These are phyloP conservation scores for Acanthamoeba sp. DNA, from an alignment of 208 protist genomes.

Conservation along the genomic window DNA sequence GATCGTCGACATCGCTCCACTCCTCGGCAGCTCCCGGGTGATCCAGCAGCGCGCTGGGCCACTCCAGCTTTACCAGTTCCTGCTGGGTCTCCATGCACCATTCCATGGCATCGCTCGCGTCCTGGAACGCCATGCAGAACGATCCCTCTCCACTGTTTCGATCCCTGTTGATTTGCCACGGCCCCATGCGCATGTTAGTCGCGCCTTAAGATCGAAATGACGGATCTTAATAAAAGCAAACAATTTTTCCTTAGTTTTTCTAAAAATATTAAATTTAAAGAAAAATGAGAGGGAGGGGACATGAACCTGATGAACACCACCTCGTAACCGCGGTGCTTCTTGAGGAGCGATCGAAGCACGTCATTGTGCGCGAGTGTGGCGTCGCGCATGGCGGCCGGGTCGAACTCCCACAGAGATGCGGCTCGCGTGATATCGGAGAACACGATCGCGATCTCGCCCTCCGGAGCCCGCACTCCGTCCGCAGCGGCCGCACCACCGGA, in stretches of 20 bases:
- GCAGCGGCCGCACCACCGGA: background rate
- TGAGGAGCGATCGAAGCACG: slow-evolving; percentile 28
- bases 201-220: too few species aligned
- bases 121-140: slow-evolving; percentile 70
- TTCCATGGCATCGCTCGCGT: background rate
- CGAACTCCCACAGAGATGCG: slow-evolving; percentile 45
- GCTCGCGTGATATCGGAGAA: slow-evolving; percentile 57
- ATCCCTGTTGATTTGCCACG: background rate
- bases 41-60: slow-evolving; percentile 54
- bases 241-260: too few species aligned
- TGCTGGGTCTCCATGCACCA: slow-evolving; percentile 64
- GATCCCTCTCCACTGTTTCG: slow-evolving; percentile 59
- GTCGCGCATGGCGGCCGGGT: slow-evolving; percentile 28
- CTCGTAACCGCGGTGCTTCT: slow-evolving; percentile 60
- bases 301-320: slow-evolving; percentile 50
- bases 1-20: slow-evolving; percentile 54
- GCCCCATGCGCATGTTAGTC: too few species aligned
- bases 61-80: slow-evolving; percentile 32
- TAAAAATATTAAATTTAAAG: too few species aligned
- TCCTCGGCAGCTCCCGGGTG: slow-evolving; percentile 59
- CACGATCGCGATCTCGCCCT: slow-evolving; percentile 44
- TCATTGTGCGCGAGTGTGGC: slow-evolving; percentile 46
- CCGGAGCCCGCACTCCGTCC: background rate
- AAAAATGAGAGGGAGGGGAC: too few species aligned
- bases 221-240: too few species aligned